These are phyloP conservation scores for Thecaphora thlaspeos DNA, from an alignment of 1,284 basidiomycete genomes.

Conservation along the genomic window DNA sequence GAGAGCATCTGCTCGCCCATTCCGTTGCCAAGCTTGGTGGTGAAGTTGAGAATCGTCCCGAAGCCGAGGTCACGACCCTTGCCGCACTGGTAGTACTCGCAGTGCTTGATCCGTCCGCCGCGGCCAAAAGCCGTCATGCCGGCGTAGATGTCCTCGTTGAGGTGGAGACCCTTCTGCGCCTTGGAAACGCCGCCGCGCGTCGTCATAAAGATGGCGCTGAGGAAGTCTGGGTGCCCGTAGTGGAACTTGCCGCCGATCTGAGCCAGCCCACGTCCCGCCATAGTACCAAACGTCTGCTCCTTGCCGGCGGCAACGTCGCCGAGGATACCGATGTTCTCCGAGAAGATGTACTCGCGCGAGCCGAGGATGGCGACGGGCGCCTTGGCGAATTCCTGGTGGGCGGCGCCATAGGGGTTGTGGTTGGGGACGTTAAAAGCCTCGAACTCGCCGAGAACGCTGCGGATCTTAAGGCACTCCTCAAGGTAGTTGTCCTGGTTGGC, in stretches of 20 bases:
- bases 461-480: slow-evolving; percentile 98
- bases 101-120: slow-evolving; percentile 96
- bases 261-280: slow-evolving; percentile 88
- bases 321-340: slow-evolving; percentile 98
- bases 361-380: slow-evolving; percentile 95
- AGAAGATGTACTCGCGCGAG: slow-evolving; percentile 99
- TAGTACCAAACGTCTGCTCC: slow-evolving; percentile 98
- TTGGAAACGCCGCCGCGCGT: slow-evolving; percentile 98
- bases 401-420: slow-evolving; percentile 86
- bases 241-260: slow-evolving; percentile 98
- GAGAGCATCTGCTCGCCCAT: slow-evolving; percentile 99
- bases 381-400: slow-evolving; percentile 67
- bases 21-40: slow-evolving; percentile 98
- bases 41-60: slow-evolving; percentile 98
- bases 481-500: slow-evolving; percentile 99
- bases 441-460: slow-evolving; percentile 96
- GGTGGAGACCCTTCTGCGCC: slow-evolving; percentile 95
- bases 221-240: slow-evolving; percentile 98
- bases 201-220: slow-evolving; percentile 96
- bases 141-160: slow-evolving; percentile 99
- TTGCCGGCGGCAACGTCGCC: slow-evolving; percentile 98
- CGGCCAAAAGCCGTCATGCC: slow-evolving; percentile 98
- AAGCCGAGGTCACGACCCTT: slow-evolving; percentile 99
- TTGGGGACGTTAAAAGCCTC: slow-evolving; percentile 85
- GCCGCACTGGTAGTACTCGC: slow-evolving; percentile 94